Conservation (phyloP, 768 basidiomycete genomes). For the Ramaria sp. region DNA sequence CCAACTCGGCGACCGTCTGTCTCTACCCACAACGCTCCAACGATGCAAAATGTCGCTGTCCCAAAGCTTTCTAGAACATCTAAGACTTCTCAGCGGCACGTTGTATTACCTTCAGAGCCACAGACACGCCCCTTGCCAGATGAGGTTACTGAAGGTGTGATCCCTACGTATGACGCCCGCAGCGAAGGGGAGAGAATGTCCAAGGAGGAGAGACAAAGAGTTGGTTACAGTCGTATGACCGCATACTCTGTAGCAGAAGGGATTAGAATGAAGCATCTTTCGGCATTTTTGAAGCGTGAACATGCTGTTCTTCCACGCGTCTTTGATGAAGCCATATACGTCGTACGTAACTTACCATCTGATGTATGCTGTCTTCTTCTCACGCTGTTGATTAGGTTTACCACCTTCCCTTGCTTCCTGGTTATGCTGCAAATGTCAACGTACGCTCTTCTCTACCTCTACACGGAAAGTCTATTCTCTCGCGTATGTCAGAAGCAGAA, state of each 20-base stretch:
- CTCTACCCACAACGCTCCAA: slow-evolving; percentile 18
- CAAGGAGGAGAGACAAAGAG: slow-evolving; percentile 72
- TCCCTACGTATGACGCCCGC: slow-evolving; percentile 47
- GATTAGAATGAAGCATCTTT: slow-evolving; percentile 74
- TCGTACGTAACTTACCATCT: slow-evolving; percentile 45
- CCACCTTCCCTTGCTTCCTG: slow-evolving; percentile 82
- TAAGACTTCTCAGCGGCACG: slow-evolving; percentile 86
- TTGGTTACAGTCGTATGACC: slow-evolving; percentile 72
- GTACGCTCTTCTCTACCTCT: slow-evolving; percentile 71
- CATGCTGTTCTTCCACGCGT: slow-evolving; percentile 81
- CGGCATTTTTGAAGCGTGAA: slow-evolving; percentile 82
- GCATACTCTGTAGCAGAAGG: slow-evolving; percentile 84
- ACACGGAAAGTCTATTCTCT: slow-evolving; percentile 47
- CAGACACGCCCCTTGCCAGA: slow-evolving; percentile 64
- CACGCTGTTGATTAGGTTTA: slow-evolving; percentile 53
- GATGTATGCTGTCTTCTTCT: neutral
- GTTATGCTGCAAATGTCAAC: slow-evolving; percentile 76
- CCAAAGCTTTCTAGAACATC: slow-evolving; percentile 46
- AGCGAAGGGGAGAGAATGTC: slow-evolving; percentile 82
- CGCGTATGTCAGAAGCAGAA: slow-evolving; percentile 75
- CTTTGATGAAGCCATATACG: slow-evolving; percentile 91
- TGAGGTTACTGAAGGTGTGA: slow-evolving; percentile 41
- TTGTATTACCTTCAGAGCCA: slow-evolving; percentile 80
- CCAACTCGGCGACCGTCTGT: slow-evolving; percentile 22
- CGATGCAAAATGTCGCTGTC: slow-evolving; percentile 15